A percentile compares a stretch with the other conserved stretches of the same genome.
Evolutionary conservation across 176 grass and related monocot species (phyloP).

Genomic region (Bromus sterilis): DNA sequence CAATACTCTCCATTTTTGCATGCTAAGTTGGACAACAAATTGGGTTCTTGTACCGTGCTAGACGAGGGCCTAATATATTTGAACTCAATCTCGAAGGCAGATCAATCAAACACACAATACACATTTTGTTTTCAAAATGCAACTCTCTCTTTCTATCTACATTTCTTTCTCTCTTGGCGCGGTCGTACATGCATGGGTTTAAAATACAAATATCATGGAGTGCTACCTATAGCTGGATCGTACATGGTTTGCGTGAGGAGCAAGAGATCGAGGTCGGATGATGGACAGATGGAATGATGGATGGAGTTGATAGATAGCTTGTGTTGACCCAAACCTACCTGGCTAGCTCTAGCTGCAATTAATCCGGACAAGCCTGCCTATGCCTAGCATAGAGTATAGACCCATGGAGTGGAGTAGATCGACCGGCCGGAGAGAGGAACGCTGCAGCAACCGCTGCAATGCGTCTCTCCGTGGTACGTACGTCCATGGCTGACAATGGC

Average conservation of each 20-base stretch:
- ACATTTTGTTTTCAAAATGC: not conserved
- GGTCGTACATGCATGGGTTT: not conserved
- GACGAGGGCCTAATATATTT: not conserved
- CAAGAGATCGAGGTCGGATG: constrained; percentile 3
- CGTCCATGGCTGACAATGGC: not conserved
- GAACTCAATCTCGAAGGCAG: not conserved
- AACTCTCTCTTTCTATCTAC: not conserved
- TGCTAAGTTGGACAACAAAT: not conserved
- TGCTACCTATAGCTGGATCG: not conserved
- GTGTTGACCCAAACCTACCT: constrained; percentile 25
- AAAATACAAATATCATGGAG: not conserved
- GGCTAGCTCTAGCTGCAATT: not conserved
- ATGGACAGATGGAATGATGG: constrained; percentile 54
- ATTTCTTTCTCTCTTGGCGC: not conserved
- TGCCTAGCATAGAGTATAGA: too few species aligned
- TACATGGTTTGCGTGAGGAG: constrained; percentile 33
- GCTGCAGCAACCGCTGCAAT: not conserved
- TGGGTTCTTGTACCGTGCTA: not conserved
- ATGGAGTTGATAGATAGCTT: constrained; percentile 8
- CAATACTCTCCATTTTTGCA: too few species aligned
- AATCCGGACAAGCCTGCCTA: not conserved
- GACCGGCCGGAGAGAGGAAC: not conserved
- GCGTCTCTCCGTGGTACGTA: not conserved
- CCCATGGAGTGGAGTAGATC: too few species aligned
- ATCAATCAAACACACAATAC: not conserved